Base-by-base conservation (phyloP, 129 eudicot species). In the Chrysanthemum lavandulifolium region DNA sequence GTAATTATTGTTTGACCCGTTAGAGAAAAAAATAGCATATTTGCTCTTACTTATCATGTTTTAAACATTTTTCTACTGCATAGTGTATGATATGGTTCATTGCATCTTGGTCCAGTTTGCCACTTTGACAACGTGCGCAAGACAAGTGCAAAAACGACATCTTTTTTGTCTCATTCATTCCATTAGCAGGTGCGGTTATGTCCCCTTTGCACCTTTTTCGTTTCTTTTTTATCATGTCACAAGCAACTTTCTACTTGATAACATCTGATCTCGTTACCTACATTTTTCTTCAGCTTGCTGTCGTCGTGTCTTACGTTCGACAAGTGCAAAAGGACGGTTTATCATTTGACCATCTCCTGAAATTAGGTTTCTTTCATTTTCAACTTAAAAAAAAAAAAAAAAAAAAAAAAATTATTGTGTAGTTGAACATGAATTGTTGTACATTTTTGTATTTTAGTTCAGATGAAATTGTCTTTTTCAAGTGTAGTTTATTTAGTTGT, bases 371-470 rank as follows among this genome's bases (percentile, higher is more conserved):
- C 61, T 18, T 55, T 40, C 65, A 16, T 43, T 43, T 62, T 25
- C 55, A 13, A 45, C 19, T 40, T 52, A 0, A 23, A 0, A 23
- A 23, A 23, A 23, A n/a, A n/a, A n/a, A n/a, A n/a, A n/a, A 23
- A 23, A 23, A 23, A 23, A 23, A 23, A 23, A 36, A n/a, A 23
- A 71, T 48, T 56, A 63, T 71, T 64, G 65, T 72, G 53, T 65
- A 78, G 73, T 63, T 78, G 16, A 64, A 78, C 65, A 27, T 71
- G 67, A 56, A 36, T 55, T 54, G 25, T 78, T 78, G 72, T 78
- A 71, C 53, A 64, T 71, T 27, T 71, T 65, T 61, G 56, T 55
- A 65, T 63, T 56, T 49, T 72, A 64, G 75, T 69, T 60, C 49
- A 65, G 70, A 77, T 76, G 74, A 43, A 68, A 51, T 58, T 59